A percentile compares a stretch with the other conserved stretches of the same genome.
These are phyloP conservation scores for Coprinopsis marcescibilis DNA, from an alignment of 768 basidiomycete genomes.

Conservation along the genomic window DNA sequence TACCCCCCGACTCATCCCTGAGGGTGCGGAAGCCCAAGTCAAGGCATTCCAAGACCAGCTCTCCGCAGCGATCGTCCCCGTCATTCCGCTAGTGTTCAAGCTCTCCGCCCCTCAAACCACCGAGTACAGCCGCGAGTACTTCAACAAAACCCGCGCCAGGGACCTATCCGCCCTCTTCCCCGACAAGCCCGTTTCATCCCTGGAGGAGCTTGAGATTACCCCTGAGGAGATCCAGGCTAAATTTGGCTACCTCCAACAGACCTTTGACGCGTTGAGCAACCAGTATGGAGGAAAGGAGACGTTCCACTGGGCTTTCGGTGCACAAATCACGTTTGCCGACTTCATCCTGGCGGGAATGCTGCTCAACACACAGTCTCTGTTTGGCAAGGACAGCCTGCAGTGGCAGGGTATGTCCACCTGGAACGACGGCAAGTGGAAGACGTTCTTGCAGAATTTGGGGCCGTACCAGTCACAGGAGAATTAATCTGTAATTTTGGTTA, in stretches of 20 bases:
- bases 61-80: no score
- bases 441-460: slow-evolving; percentile 21
- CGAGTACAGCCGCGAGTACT: no score
- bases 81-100: no score
- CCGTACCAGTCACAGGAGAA: no score
- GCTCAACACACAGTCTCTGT: slow-evolving; percentile 23
- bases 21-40: no score
- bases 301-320: not conserved
- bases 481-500: no score
- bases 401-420: slow-evolving; percentile 32
- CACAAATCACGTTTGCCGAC: slow-evolving; percentile 28
- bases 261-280: not conserved
- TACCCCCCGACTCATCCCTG: slow-evolving; percentile 21
- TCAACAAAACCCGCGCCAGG: no score
- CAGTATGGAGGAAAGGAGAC: not conserved
- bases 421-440: slow-evolving; percentile 33
- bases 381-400: slow-evolving; percentile 28
- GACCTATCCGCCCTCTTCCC: no score
- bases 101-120: no score
- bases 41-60: no score
- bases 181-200: no score
- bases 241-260: not conserved
- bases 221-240: not conserved
- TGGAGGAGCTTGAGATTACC: not conserved
- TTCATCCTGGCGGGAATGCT: slow-evolving; percentile 26